A percentile compares a stretch with the other conserved stretches of the same genome.
Conservation (phyloP, 108 stramenopile genomes). For the Schizochytrium sp. region DNA sequence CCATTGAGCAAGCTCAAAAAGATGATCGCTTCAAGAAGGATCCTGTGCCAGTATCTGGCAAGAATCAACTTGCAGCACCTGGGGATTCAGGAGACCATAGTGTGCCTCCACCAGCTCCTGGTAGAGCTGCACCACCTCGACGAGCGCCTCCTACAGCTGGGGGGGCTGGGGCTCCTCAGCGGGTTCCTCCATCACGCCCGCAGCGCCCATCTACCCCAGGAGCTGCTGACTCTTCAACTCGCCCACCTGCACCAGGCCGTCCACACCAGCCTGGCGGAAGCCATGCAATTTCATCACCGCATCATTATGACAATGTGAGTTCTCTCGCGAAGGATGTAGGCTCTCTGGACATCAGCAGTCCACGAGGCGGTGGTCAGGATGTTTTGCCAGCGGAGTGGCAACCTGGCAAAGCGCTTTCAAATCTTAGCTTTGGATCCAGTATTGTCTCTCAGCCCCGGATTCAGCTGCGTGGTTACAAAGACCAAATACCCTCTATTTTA, state of each 20-base stretch:
- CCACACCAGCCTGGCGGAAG: no score
- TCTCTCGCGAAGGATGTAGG: no score
- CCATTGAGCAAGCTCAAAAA: conserved; percentile 7
- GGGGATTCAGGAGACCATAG: neutral
- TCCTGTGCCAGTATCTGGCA: conserved; percentile 5
- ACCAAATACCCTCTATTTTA: neutral
- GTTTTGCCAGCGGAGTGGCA: neutral
- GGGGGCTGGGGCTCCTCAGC: neutral
- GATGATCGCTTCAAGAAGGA: neutral
- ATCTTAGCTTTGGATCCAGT: neutral
- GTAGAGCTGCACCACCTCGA: neutral
- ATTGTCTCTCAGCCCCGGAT: neutral
- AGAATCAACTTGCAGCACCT: no score
- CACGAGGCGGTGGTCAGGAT: neutral
- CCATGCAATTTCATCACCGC: no score
- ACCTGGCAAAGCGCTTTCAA: neutral
- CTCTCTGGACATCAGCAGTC: no score
- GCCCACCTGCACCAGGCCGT: neutral
- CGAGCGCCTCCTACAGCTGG: neutral
- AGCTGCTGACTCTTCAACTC: neutral
- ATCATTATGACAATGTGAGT: no score
- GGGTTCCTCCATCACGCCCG: neutral
- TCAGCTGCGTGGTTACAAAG: neutral
- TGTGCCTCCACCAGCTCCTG: neutral
- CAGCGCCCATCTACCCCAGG: neutral